These are phyloP conservation scores for Anastatica hierochuntica DNA, from an alignment of 345 rosid species.

Conservation along the genomic window DNA sequence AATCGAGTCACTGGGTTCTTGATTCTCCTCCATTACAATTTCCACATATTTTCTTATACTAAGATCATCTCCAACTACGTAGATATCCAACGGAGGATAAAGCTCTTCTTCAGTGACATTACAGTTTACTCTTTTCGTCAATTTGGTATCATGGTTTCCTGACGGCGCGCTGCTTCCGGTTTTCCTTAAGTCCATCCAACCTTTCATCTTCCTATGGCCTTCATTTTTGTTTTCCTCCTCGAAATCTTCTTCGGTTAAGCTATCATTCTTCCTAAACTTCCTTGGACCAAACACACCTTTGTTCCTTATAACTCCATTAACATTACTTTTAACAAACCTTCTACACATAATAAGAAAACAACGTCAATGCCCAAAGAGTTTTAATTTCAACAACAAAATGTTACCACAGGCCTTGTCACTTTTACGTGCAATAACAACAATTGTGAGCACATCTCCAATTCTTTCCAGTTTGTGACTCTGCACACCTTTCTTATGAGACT, in stretches of 20 bases:
- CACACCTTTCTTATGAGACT: no score
- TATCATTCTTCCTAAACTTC: slow-evolving; percentile 39
- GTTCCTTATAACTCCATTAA: slow-evolving; percentile 17
- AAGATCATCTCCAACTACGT: slow-evolving; percentile 48
- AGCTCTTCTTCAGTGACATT: slow-evolving; percentile 42
- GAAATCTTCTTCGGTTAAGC: slow-evolving; percentile 56
- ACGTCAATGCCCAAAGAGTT: no score
- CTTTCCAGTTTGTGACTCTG: no score
- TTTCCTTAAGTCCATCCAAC: slow-evolving; percentile 40
- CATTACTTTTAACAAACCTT: no score
- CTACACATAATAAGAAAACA: no score
- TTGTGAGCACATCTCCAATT: no score
- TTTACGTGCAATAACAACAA: no score
- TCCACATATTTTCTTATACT: slow-evolving; percentile 33
- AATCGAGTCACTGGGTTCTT: slow-evolving; percentile 35
- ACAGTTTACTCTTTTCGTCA: slow-evolving; percentile 52
- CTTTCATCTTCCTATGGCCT: slow-evolving; percentile 24
- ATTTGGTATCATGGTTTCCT: slow-evolving; percentile 62
- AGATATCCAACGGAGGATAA: slow-evolving; percentile 48
- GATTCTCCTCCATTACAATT: slow-evolving; percentile 21
- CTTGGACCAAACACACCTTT: slow-evolving; percentile 21
- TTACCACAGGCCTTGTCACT: no score
- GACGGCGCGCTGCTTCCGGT: slow-evolving; percentile 65
- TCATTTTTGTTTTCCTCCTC: slow-evolving; percentile 30
- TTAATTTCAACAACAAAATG: no score